phyloP scores from a whole-genome alignment of 768 basidiomycete species.

The Podaxis sp. region DNA sequence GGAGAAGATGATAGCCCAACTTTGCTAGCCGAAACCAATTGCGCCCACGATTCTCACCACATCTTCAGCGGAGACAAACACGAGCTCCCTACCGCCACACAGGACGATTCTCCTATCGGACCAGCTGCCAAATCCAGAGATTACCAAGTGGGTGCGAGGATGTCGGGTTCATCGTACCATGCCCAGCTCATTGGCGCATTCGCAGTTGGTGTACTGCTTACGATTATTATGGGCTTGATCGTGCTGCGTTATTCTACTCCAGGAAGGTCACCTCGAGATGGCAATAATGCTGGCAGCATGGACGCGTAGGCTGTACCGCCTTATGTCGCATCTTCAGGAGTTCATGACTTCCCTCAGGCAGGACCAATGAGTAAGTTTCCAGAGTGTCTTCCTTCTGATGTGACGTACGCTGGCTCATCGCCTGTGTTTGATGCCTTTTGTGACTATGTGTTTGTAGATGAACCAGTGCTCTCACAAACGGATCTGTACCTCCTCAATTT shows the following conservation, averaged over 20 bases:
- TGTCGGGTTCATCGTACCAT: constrained; percentile 1
- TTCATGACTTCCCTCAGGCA: constrained; percentile 68
- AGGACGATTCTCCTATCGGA: not conserved
- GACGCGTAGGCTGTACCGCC: constrained; percentile 49
- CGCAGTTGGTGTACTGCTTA: constrained; percentile 6
- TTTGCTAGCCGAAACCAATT: not conserved
- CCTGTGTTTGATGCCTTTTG: constrained; percentile 27
- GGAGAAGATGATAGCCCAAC: constrained; percentile 7
- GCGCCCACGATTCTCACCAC: not conserved
- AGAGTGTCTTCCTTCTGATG: constrained; percentile 69
- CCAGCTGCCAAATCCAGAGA: not conserved
- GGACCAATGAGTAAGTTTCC: constrained; percentile 73
- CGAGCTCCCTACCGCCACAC: not conserved
- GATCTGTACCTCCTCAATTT: constrained; percentile 77
- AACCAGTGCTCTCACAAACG: constrained; percentile 75
- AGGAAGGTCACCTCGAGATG: not conserved
- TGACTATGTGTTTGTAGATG: constrained; percentile 44
- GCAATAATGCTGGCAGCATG: not conserved
- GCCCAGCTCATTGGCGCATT: constrained; percentile 10
- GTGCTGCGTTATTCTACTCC: not conserved
- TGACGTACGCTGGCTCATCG: constrained; percentile 76
- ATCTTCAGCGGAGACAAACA: not conserved
- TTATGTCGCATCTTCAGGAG: constrained; percentile 68
- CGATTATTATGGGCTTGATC: not conserved
- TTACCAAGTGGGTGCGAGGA: not conserved